These are phyloP conservation scores for Eucalyptus curtisii DNA, from an alignment of 345 rosid genomes.

Conservation along the genomic window DNA sequence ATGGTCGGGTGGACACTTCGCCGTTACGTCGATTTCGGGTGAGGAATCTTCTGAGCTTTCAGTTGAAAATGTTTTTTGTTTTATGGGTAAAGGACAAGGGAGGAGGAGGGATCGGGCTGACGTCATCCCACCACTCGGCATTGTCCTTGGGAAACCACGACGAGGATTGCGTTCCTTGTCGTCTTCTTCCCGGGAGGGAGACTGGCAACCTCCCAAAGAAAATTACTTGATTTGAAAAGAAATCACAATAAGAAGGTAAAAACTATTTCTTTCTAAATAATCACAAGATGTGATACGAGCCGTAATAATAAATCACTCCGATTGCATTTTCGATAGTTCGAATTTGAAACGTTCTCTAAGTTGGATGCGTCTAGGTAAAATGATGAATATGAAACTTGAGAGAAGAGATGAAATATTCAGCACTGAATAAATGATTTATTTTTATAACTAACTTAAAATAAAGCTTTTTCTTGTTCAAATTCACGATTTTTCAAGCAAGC, in stretches of 20 bases:
- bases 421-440: neutral
- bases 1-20: neutral
- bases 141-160: neutral
- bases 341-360: neutral
- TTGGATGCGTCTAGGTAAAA: rapidly evolving
- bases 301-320: neutral
- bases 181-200: neutral
- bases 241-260: neutral
- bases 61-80: neutral
- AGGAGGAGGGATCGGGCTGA: neutral
- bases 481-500: neutral
- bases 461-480: neutral
- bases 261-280: neutral
- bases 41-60: neutral
- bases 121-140: neutral
- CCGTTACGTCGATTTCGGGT: neutral
- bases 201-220: neutral
- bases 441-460: neutral
- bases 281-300: neutral
- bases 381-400: neutral
- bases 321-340: rapidly evolving
- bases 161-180: neutral
- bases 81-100: neutral
- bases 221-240: neutral
- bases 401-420: neutral